Evolutionary conservation across 2,329 filamentous ascomycete species (phyloP).

Genomic region (Fusarium illudens): DNA sequence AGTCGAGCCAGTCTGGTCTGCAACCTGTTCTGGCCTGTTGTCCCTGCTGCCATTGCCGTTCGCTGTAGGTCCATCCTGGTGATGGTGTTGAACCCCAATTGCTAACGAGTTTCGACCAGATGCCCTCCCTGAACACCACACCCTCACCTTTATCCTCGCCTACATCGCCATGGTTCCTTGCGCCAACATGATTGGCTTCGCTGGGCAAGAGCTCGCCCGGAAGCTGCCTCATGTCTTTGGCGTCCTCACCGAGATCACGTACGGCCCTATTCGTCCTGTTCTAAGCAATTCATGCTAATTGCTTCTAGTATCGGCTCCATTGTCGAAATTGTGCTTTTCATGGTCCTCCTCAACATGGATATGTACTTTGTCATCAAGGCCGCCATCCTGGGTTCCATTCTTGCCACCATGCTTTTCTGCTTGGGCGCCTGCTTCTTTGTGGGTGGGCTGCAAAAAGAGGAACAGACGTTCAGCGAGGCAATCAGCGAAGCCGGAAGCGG

Average conservation of each 20-base stretch:
- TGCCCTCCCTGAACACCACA: constrained; percentile 47
- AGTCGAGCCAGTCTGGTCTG: constrained; percentile 56
- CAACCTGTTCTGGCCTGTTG: constrained; percentile 61
- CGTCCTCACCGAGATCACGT: constrained; percentile 67
- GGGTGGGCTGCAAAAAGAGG: constrained; percentile 73
- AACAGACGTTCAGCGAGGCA: constrained; percentile 76
- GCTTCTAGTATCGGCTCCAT: constrained; percentile 68
- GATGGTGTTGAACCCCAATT: not conserved
- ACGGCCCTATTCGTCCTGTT: constrained; percentile 27
- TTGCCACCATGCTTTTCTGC: constrained; percentile 84
- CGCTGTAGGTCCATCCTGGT: constrained; percentile 41
- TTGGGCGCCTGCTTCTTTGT: constrained; percentile 82
- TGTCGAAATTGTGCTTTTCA: constrained; percentile 85
- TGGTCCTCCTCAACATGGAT: constrained; percentile 69
- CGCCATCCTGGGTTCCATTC: constrained; percentile 82
- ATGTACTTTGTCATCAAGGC: constrained; percentile 79
- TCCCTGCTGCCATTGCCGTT: constrained; percentile 58
- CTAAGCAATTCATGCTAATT: constrained; percentile 7
- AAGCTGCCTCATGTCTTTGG: constrained; percentile 80
- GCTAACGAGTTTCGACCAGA: constrained; percentile 37
- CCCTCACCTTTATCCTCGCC: constrained; percentile 57
- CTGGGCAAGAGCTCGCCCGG: constrained; percentile 74
- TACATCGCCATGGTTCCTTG: constrained; percentile 63
- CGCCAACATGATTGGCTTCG: constrained; percentile 60
- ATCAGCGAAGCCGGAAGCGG: constrained; percentile 83